A percentile compares a stretch with the other conserved stretches of the same genome.
Conservation (phyloP, 1,139 yeast species). For the Suhomyces kunorum region DNA sequence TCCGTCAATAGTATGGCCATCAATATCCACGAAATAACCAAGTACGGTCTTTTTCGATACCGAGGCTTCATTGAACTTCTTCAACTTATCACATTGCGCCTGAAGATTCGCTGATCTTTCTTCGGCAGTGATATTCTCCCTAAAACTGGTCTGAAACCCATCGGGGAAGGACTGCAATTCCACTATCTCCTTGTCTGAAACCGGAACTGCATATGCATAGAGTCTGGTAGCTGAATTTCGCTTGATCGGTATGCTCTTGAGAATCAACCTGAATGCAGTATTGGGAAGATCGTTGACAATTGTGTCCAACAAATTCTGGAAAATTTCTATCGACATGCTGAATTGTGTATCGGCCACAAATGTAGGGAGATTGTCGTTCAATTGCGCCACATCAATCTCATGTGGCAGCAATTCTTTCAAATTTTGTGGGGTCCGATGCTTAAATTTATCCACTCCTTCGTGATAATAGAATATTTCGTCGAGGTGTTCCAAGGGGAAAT, state of each 20-base stretch:
- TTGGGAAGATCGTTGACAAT: slow-evolving; percentile 32
- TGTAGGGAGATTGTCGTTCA: slow-evolving; percentile 40
- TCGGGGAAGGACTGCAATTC: slow-evolving; percentile 27
- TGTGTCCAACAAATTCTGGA: slow-evolving; percentile 53
- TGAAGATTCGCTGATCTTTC: slow-evolving; percentile 19
- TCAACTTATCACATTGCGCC: slow-evolving; percentile 21
- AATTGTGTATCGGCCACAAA: slow-evolving; percentile 74
- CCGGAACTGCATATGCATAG: slow-evolving; percentile 36
- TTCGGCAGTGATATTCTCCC: slow-evolving; percentile 20
- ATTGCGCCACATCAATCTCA: slow-evolving; percentile 21
- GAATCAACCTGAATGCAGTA: slow-evolving; percentile 34
- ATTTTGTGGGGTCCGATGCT: slow-evolving; percentile 44
- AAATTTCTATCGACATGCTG: slow-evolving; percentile 57
- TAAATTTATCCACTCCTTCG: slow-evolving; percentile 17
- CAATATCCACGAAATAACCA: slow-evolving; percentile 16
- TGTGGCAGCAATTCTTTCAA: slow-evolving; percentile 8
- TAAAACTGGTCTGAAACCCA: slow-evolving; percentile 25
- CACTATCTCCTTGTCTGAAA: slow-evolving; percentile 27
- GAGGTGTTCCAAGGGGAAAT: slow-evolving; percentile 71
- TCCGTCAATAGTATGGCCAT: slow-evolving; percentile 17
- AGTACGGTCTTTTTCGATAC: slow-evolving; percentile 10
- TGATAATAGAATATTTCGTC: slow-evolving; percentile 49
- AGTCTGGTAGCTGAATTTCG: slow-evolving; percentile 19
- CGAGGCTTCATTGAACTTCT: slow-evolving; percentile 18
- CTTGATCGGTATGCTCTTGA: slow-evolving; percentile 21